A percentile compares a stretch with the other conserved stretches of the same genome.
Evolutionary conservation across 345 rosid genomes (phyloP).

Genomic region (Alliaria petiolata): DNA sequence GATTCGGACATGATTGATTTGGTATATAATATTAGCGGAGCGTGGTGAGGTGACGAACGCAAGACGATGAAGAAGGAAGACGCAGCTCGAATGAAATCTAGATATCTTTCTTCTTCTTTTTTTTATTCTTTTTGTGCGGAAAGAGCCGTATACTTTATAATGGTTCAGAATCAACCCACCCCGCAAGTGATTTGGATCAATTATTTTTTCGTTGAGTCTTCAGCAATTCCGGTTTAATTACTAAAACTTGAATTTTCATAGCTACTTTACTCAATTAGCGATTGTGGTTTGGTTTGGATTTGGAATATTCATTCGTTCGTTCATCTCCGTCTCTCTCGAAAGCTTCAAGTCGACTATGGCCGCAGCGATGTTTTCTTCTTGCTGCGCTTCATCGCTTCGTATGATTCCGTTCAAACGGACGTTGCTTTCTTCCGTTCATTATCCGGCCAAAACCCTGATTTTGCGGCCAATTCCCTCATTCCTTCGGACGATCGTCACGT

Average conservation of each 20-base stretch:
- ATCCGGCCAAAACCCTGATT: conserved; percentile 36
- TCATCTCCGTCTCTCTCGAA: conserved; percentile 11
- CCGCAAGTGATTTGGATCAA: background rate
- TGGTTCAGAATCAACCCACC: conserved; percentile 17
- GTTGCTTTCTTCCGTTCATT: background rate
- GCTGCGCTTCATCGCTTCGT: conserved; percentile 21
- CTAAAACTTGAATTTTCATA: background rate
- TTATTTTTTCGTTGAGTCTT: background rate
- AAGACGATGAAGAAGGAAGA: background rate
- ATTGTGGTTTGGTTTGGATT: background rate
- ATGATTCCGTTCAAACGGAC: background rate
- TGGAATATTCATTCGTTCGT: background rate
- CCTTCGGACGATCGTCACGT: conserved; percentile 38
- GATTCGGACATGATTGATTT: conserved; percentile 29
- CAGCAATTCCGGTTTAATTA: conserved; percentile 18
- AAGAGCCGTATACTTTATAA: conserved; percentile 17
- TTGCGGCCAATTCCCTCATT: conserved; percentile 15
- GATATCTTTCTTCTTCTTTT: background rate
- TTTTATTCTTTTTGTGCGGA: background rate
- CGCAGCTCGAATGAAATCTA: background rate
- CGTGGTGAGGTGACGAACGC: conserved; percentile 18
- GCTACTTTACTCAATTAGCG: background rate
- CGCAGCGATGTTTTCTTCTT: conserved; percentile 23
- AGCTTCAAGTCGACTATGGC: conserved; percentile 24
- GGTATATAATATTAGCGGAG: conserved; percentile 8